These are phyloP conservation scores for Fusarium sambucinum DNA, from an alignment of 2,329 filamentous ascomycete genomes.

Conservation along the genomic window DNA sequence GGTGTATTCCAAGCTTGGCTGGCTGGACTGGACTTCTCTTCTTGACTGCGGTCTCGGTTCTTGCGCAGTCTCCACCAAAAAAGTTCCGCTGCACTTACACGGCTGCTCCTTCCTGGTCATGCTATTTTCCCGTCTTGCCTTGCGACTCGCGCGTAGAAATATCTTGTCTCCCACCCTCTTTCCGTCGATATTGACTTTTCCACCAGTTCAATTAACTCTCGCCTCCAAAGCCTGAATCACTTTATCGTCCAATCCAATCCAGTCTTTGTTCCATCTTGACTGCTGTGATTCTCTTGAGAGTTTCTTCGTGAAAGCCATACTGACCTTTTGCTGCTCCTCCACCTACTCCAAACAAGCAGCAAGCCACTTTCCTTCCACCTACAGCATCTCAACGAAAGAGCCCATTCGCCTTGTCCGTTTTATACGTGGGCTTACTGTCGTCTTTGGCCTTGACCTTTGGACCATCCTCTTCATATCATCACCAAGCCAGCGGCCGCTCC, in stretches of 20 bases:
- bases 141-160: conserved; percentile 40
- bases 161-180: conserved; percentile 45
- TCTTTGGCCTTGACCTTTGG: conserved; percentile 1
- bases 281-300: conserved; percentile 25
- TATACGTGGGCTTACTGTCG: background rate
- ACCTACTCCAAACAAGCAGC: conserved; percentile 16
- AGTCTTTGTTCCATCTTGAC: conserved; percentile 21
- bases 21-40: background rate
- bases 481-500: conserved; percentile 7
- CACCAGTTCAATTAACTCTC: conserved; percentile 22
- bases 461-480: conserved; percentile 1
- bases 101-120: conserved; percentile 13
- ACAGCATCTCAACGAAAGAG: conserved; percentile 8
- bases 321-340: conserved; percentile 13
- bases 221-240: conserved; percentile 2
- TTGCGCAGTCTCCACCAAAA: conserved; percentile 35
- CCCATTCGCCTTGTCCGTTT: background rate
- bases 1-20: conserved; percentile 27
- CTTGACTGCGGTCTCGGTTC: conserved; percentile 9
- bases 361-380: conserved; percentile 5
- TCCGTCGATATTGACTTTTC: conserved; percentile 12
- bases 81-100: conserved; percentile 43
- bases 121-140: background rate
- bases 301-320: conserved; percentile 31
- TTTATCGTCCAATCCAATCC: conserved; percentile 10